Conservation (phyloP, 108 stramenopile species). For the Chaetoceros tenuissimus region DNA sequence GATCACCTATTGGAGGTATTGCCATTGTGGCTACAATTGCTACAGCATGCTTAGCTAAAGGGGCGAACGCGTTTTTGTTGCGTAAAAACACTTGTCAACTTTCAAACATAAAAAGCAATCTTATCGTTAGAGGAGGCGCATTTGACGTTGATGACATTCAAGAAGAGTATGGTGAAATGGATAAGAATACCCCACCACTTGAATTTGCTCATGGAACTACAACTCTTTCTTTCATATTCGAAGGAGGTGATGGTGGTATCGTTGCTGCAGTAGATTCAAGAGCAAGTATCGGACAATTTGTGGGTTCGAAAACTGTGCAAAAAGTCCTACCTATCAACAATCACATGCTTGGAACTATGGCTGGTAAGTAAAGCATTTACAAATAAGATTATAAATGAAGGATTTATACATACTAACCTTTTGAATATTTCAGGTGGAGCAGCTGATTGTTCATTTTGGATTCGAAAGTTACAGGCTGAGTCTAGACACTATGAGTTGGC, state of each 20-base stretch:
- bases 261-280: slow-evolving; percentile 80
- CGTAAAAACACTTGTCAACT: background rate
- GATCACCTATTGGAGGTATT: background rate
- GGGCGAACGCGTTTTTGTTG: background rate
- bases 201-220: slow-evolving; percentile 86
- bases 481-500: slow-evolving; percentile 56
- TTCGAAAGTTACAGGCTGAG: slow-evolving; percentile 55
- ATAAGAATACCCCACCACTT: slow-evolving; percentile 52
- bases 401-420: too few relatives aligned
- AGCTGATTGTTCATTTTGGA: slow-evolving; percentile 81
- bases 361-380: too few relatives aligned
- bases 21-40: background rate
- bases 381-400: too few relatives aligned
- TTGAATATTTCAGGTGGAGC: too few relatives aligned
- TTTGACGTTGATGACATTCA: too few relatives aligned
- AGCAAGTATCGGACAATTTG: slow-evolving; percentile 84
- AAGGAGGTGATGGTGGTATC: slow-evolving; percentile 50
- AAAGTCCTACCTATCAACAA: slow-evolving; percentile 79
- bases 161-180: too few relatives aligned
- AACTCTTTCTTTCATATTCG: slow-evolving; percentile 75
- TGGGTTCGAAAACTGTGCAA: slow-evolving; percentile 75
- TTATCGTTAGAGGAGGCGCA: too few relatives aligned
- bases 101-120: background rate
- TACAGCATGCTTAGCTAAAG: background rate
- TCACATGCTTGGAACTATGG: slow-evolving; percentile 83